A percentile compares a stretch with the other conserved stretches of the same genome.
Conservation (phyloP, 2,329 filamentous ascomycete genomes). For the Pseudodiploospora longispora region DNA sequence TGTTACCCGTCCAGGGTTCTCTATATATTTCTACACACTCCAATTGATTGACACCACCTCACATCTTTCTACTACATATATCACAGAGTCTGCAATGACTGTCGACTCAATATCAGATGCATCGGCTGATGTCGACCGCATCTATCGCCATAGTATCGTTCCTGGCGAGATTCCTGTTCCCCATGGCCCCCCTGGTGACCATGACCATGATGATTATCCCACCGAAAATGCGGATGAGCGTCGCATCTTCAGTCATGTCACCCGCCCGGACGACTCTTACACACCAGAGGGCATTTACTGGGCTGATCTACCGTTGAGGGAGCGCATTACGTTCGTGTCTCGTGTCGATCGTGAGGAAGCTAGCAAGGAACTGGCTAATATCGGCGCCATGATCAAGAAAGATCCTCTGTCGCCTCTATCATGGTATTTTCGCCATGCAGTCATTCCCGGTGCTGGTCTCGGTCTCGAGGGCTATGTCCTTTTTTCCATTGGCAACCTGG, state of each 20-base stretch:
- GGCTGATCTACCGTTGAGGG: slow-evolving; percentile 69
- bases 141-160: slow-evolving; percentile 17
- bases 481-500: slow-evolving; percentile 92
- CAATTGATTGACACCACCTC: too few relatives aligned
- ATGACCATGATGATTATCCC: slow-evolving; percentile 40
- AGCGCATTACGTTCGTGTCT: slow-evolving; percentile 69
- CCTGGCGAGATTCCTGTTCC: slow-evolving; percentile 48
- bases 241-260: slow-evolving; percentile 66
- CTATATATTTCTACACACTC: too few relatives aligned
- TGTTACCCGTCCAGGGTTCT: too few relatives aligned
- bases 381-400: slow-evolving; percentile 75
- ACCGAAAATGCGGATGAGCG: slow-evolving; percentile 39
- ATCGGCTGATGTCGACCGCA: neutral
- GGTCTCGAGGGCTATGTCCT: slow-evolving; percentile 92
- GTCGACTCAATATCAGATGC: slow-evolving; percentile 2
- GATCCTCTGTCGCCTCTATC: slow-evolving; percentile 77
- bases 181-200: slow-evolving; percentile 38
- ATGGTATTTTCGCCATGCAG: slow-evolving; percentile 85
- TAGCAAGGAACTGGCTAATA: slow-evolving; percentile 53
- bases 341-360: slow-evolving; percentile 65
- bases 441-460: slow-evolving; percentile 85
- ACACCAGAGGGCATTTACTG: slow-evolving; percentile 79
- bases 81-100: slow-evolving; percentile 2
- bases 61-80: too few relatives aligned
- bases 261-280: slow-evolving; percentile 84